Evolutionary conservation across 1,284 basidiomycete species (phyloP), one percentile per base, ranked within the genome.

Genomic region (Calocybe gambosa): DNA sequence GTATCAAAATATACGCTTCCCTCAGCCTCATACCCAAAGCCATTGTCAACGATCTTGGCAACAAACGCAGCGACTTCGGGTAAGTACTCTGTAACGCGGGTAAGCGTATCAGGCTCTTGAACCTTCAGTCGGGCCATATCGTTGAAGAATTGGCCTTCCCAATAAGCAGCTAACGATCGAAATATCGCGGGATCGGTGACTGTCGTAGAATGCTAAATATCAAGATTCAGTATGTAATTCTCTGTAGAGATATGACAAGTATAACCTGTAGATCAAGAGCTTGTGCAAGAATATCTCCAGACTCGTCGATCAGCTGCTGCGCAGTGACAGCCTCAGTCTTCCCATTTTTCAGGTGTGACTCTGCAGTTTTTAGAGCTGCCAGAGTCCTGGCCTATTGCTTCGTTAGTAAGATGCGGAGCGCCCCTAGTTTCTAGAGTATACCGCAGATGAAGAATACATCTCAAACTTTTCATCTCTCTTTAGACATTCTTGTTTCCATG

Each of bases 1-100:
- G 93, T 96, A 66, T 99, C 92, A 59, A 99, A 99, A 71, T 96
- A 99, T 10, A 99, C 86, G 62, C 85, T 92, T 13, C 92, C 93
- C 54, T 89, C 87, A 4, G 78, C 76, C 54, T 82, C 88, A 64
- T 99, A 99, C 3, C 82, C 96, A 60, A 85, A 98, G 0, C 94
- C 95, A 50, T 95, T 94, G 48, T 78, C 68, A 53, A 96, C 74
- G 61, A 99, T 93, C 39, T 78, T 73, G 61, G 94, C 77, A 16
- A 98, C 88, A 62, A 95, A 99, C 1, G 77, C 65, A 43, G 93
- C 89, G 54, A 98, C 93, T 67, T 99, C 94, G 6, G 93, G 91
- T 10, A 99, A 87, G 66, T 93, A 99, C 66, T 99, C 96, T 13
- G 93, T 95, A 12, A 99, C 96, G 33, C 96, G 84, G 2, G 96